Evolutionary conservation across 345 rosid species (phyloP), one percentile per base, ranked within the genome.

Genomic region (Atalantia buxifolia): DNA sequence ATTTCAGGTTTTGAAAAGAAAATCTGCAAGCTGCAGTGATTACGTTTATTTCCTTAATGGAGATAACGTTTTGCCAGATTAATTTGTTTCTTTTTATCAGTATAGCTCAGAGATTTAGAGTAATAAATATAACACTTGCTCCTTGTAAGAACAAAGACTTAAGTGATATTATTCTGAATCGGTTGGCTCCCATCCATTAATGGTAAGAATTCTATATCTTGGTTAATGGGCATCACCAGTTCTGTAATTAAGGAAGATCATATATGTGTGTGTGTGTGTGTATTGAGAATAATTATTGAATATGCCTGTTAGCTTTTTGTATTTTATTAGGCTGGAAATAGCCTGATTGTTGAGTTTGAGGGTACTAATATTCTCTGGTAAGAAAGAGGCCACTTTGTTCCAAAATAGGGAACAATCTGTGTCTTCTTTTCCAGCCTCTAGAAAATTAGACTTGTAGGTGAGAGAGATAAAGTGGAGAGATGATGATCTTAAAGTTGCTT

Each of bases 1-100:
- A 27, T 19, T 74, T 64, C 77, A 74, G 42, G 77, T 42, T 64
- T 61, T 7, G 69, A 19, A 42, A 74, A 27, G 27, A 21, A 42
- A 27, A 42, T 42, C 13, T 42, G 9, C 60, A 60, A 33, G 67
- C 50, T 53, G 18, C 50, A 45, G 13, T n/a, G 66, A 50, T 64
- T 31, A 50, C 48, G 14, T 50, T 22, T 4, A 75, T 64, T 64
- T 31, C 48, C n/a, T 10, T 31, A 12, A n/a, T 18, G 60, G 42
- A 66, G 33, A 30, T 75, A 48, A 48, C 1, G 21, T 12, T 63
- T 45, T 31, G 66, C 25, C 59, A 35, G 70, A 31, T 35, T 21
- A 53, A 18, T 33, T 8, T 35, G 36, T 36, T 31, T 40, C 36
- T 35, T 35, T 35, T 38, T 61, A 38, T 71, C 36, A 71, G 75